phyloP scores from a whole-genome alignment of 1,139 yeast genomes.

The Saccharomyces pastorianus region DNA sequence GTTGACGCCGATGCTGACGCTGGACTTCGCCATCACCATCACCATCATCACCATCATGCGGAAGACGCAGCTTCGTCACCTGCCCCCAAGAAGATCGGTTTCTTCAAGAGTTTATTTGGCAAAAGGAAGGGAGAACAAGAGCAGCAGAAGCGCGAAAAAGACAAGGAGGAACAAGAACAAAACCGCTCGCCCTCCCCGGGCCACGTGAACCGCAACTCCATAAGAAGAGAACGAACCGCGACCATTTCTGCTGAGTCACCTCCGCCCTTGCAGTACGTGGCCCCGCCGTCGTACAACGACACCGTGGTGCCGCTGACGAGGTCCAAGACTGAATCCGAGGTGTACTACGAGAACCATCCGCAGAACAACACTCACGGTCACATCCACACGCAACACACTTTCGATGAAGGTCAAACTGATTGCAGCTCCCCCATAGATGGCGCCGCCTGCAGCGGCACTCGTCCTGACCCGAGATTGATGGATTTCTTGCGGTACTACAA shows the following conservation, averaged over 20 bases:
- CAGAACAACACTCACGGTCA: conserved; percentile 7
- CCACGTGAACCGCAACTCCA: background rate
- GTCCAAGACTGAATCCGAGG: conserved; percentile 12
- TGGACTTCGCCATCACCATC: background rate
- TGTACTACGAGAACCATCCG: conserved; percentile 8
- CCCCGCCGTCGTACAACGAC: conserved; percentile 4
- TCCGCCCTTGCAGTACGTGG: background rate
- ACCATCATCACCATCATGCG: conserved; percentile 2
- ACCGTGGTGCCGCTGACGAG: conserved; percentile 2
- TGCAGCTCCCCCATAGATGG: conserved; percentile 2
- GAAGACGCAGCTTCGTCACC: conserved; percentile 2
- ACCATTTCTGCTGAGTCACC: background rate
- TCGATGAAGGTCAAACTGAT: conserved; percentile 1
- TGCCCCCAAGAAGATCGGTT: conserved; percentile 29
- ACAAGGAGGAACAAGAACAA: background rate
- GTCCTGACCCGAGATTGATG: conserved; percentile 46
- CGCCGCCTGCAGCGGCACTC: conserved; percentile 7
- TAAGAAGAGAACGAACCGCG: background rate
- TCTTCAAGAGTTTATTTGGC: conserved; percentile 34
- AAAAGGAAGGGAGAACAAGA: conserved; percentile 20
- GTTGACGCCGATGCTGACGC: background rate
- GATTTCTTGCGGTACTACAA: conserved; percentile 49
- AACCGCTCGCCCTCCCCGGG: conserved; percentile 2
- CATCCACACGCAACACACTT: background rate
- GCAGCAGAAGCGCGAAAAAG: background rate